phyloP scores from a whole-genome alignment of 179 eudicot species.

The Amaranthus tricolor region DNA sequence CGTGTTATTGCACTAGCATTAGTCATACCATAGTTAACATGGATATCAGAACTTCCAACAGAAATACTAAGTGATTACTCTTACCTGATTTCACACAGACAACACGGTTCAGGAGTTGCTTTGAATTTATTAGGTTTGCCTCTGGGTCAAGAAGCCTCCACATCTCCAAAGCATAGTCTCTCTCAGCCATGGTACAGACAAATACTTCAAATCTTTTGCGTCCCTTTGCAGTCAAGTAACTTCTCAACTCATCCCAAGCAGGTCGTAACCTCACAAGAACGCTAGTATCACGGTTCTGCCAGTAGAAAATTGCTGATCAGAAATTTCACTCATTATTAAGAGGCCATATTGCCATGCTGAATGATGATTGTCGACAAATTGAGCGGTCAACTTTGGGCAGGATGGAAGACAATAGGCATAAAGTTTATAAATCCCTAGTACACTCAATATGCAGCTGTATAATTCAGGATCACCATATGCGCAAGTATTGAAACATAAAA shows the following conservation, averaged over 20 bases:
- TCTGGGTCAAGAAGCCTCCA: constrained; percentile 97
- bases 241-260: constrained; percentile 96
- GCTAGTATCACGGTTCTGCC: constrained; percentile 92
- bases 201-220: constrained; percentile 93
- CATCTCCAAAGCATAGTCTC: constrained; percentile 95
- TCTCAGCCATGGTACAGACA: constrained; percentile 98
- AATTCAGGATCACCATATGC: background rate
- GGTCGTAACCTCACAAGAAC: constrained; percentile 91
- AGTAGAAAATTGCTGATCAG: constrained; percentile 8
- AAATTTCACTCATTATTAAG: background rate
- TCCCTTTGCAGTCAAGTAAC: constrained; percentile 77
- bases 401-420: background rate
- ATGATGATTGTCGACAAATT: constrained; percentile 8
- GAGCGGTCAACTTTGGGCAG: background rate
- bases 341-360: constrained; percentile 3
- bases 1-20: constrained; percentile 1
- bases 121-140: constrained; percentile 60
- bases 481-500: background rate
- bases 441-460: background rate
- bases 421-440: background rate
- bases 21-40: background rate
- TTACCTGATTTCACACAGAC: constrained; percentile 86
- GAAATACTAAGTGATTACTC: constrained; percentile 4
- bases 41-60: constrained; percentile 4
- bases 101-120: constrained; percentile 65